Percentiles rank a stretch among this genome's conserved stretches.
phyloP scores from a whole-genome alignment of 345 rosid species.

The Moricandia moricandioides region DNA sequence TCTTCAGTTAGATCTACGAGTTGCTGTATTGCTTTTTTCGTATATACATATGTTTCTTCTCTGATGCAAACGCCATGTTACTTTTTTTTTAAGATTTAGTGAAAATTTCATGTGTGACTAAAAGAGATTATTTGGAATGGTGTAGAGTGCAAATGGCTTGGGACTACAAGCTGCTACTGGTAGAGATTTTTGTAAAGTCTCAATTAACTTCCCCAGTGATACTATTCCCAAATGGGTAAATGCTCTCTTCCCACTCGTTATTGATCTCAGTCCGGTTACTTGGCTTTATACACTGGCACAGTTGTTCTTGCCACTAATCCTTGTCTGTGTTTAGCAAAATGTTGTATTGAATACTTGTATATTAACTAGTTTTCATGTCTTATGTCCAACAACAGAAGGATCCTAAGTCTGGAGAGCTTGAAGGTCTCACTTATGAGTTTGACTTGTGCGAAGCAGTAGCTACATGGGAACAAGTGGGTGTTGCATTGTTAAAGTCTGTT shows the following conservation, averaged over 20 bases:
- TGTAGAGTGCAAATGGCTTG: conserved; percentile 85
- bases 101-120: neutral
- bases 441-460: conserved; percentile 91
- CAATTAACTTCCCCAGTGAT: conserved; percentile 61
- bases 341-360: neutral
- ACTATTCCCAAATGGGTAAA: conserved; percentile 91
- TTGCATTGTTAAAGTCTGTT: conserved; percentile 10
- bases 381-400: conserved; percentile 54
- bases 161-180: conserved; percentile 68
- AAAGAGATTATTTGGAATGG: conserved; percentile 7
- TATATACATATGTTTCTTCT: neutral
- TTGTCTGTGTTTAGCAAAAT: conserved; percentile 4
- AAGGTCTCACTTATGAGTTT: conserved; percentile 76
- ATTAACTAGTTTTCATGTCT: neutral
- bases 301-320: neutral
- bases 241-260: neutral
- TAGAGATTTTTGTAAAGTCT: conserved; percentile 61
- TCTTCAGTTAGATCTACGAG: neutral
- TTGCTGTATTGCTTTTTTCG: neutral
- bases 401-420: conserved; percentile 83
- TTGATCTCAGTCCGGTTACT: neutral
- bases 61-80: neutral
- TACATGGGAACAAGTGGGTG: conserved; percentile 69
- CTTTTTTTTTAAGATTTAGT: neutral
- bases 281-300: neutral